Evolutionary conservation across 2,329 filamentous ascomycete species (phyloP), one percentile per base, ranked within the genome.

Genomic region (Lasiodiplodia sp.): DNA sequence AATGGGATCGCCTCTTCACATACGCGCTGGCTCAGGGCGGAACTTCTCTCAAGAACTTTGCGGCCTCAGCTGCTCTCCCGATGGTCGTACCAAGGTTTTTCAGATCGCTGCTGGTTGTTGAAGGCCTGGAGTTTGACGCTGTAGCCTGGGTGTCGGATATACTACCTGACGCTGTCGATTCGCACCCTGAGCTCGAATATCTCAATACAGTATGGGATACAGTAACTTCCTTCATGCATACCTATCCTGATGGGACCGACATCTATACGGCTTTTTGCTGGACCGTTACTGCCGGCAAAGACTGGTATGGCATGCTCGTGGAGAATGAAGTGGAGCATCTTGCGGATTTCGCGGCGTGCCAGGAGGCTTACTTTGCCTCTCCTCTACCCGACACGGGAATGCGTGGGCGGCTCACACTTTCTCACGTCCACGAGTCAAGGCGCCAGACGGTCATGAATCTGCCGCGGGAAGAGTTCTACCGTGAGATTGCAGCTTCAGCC

Each of bases 271-370:
- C 38, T 1, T 38, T 66, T 28, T 68, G 55, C 69, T 71, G 66
- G 70, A 70, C 69, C 11, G 34, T 71, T 25, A 66, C 69, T 3
- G 67, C 70, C 34, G 69, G 69, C n/a, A 69, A 70, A 47, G 69
- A 70, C 60, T 71, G 69, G 67, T 70, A 71, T 44, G 70, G 69
- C 34, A 66, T 66, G 66, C 38, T 68, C 21, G 34, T 70, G n/a
- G 66, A 57, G 31, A 51, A 69, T 40, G 44, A 40, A 4, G 18
- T 63, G 8, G 47, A 37, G 18, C 68, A 71, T 23, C 44, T 67
- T 18, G 68, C 68, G 11, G 69, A 69, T 44, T 71, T 69, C 58
- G 40, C 47, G 7, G 55, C 53, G 37, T 70, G 47, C 25, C 58
- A 63, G 58, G 14, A 21, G 5, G 21, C 4, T 3, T 16, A 63